phyloP scores from a whole-genome alignment of 2,329 filamentous ascomycete species.

The Triangularia setosa region DNA sequence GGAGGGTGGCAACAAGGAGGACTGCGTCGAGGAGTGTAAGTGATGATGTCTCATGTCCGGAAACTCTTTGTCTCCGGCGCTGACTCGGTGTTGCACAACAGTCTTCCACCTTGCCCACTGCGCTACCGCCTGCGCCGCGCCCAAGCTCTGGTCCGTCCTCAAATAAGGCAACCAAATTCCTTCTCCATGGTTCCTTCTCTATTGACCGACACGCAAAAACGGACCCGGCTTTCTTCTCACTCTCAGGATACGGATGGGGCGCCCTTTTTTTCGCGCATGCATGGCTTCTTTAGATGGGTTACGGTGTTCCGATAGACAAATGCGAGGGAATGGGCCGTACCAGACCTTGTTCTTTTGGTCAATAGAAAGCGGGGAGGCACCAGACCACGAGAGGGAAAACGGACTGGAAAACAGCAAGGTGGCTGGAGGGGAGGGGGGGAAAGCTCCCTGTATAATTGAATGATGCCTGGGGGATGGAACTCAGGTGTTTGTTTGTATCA shows the following conservation, averaged over 20 bases:
- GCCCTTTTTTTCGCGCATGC: constrained; percentile 11
- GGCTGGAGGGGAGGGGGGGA: background rate
- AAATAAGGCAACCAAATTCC: constrained; percentile 58
- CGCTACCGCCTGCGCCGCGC: constrained; percentile 85
- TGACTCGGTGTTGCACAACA: constrained; percentile 34
- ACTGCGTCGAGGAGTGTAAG: constrained; percentile 99
- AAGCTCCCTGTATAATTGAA: background rate
- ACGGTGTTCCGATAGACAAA: constrained; percentile 14
- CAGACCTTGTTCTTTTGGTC: background rate
- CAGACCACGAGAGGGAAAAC: background rate
- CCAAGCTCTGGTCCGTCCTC: constrained; percentile 89
- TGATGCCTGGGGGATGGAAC: background rate
- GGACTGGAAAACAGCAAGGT: background rate
- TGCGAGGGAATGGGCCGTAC: constrained; percentile 1
- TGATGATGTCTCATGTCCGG: constrained; percentile 4
- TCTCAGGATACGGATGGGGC: constrained; percentile 6
- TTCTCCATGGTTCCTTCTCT: constrained; percentile 10
- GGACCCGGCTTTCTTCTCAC: constrained; percentile 5
- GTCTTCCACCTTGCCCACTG: constrained; percentile 99
- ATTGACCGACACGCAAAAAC: constrained; percentile 4
- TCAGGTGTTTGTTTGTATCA: constrained; percentile 4
- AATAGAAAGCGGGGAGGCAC: background rate
- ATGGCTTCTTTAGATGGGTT: constrained; percentile 15
- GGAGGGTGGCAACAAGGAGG: constrained; percentile 73
- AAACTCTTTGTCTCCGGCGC: background rate